These are phyloP conservation scores for Chalciporus piperatus DNA, from an alignment of 768 basidiomycete species.

Conservation along the genomic window DNA sequence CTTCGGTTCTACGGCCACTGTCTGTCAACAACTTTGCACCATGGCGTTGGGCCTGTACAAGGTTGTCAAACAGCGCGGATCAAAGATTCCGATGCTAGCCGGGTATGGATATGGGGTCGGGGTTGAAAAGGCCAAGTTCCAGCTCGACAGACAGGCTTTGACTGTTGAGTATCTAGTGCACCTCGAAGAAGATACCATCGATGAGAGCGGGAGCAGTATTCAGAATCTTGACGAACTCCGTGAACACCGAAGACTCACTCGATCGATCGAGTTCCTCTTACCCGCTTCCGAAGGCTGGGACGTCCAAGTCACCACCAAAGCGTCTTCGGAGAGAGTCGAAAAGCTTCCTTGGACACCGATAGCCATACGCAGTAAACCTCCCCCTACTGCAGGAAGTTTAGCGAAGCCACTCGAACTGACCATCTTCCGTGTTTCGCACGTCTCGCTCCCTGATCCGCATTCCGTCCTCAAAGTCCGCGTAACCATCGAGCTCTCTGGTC, in stretches of 20 bases:
- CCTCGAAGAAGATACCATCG: constrained; percentile 48
- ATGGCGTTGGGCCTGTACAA: constrained; percentile 82
- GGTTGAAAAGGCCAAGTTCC: constrained; percentile 76
- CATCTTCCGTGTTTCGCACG: constrained; percentile 69
- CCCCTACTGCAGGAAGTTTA: constrained; percentile 27
- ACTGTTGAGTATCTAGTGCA: constrained; percentile 82
- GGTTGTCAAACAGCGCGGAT: constrained; percentile 72
- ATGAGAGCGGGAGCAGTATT: constrained; percentile 20
- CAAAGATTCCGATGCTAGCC: constrained; percentile 67
- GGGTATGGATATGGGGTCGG: constrained; percentile 82
- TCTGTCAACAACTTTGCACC: constrained; percentile 81
- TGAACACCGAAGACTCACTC: constrained; percentile 66
- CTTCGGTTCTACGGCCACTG: constrained; percentile 58
- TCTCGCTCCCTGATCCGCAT: constrained; percentile 66
- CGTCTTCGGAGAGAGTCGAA: constrained; percentile 69
- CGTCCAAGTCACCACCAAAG: constrained; percentile 72
- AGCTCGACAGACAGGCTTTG: constrained; percentile 79
- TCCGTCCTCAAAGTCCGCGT: constrained; percentile 79
- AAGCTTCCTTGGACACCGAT: constrained; percentile 70
- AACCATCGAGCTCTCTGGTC: constrained; percentile 75
- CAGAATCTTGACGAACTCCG: constrained; percentile 65
- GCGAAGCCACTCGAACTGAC: constrained; percentile 47
- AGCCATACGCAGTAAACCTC: constrained; percentile 46
- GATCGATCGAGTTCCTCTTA: constrained; percentile 79
- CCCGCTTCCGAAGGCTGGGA: constrained; percentile 84